Base-by-base conservation (phyloP, 2,329 filamentous ascomycete species). In the Xylariaceae sp. region DNA sequence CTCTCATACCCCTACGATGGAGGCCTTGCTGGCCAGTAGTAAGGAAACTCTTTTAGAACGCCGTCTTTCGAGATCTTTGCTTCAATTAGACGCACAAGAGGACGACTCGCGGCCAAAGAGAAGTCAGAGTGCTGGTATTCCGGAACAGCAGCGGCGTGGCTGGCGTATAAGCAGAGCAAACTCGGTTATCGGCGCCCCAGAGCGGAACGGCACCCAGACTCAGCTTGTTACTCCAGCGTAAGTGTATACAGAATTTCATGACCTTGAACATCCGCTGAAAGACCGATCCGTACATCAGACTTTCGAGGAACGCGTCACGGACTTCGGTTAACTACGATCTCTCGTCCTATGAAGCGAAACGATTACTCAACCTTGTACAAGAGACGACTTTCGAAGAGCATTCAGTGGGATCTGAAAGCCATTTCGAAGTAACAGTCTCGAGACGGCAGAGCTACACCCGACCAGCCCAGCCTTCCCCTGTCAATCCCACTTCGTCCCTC, bases 301-400 rank as follows among this genome's bases (percentile, higher is more conserved):
- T 63, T 55, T 59, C 64, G 20, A 44, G 57, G 33, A 59, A 62
- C 25, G 56, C 57, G 20, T 63, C 64, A 32, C 68, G 65, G 37
- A 57, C 63, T 5, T 72, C 70, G 5, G 67, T 67, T 53, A 69
- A 68, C 45, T 71, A 73, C 56, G 66, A 74, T 45, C 47, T 68
- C 40, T 61, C 61, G 22, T 71, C 71, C 21, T 74, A 75, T 55
- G 70, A 72, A 53, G 67, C 70, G n/a, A 66, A 69, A 49, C 66
- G 69, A 6, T 53, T 74, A 7, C 55, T 73, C 32, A 69, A 69
- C 41, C 55, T 71, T 22, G 60, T 60, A 14, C 68, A 69, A 48
- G 64, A 66, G 14, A 53, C 61, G 5, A 44, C 54, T 5, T 49
- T 63, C 22, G 66, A 69, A 43, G 57, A 64, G 20, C 59, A 55